Evolutionary conservation across 2,329 filamentous ascomycete genomes (phyloP).

Genomic region (Calonectria crousiana): DNA sequence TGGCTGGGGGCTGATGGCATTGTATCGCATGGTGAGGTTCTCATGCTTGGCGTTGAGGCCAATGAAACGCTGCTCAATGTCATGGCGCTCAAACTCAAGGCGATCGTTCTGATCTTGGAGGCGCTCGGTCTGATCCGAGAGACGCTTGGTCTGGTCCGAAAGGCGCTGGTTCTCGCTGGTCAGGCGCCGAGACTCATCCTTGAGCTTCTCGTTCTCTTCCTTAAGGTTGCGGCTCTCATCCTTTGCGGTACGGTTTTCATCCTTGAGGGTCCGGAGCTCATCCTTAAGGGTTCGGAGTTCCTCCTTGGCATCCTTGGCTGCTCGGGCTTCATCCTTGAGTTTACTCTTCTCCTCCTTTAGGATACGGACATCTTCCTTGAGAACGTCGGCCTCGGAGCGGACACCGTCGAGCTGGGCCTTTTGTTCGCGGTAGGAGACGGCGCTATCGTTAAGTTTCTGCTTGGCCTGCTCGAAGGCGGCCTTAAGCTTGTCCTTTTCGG

Average conservation of each 20-base stretch:
- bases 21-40: slow-evolving; percentile 46
- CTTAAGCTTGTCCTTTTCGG: slow-evolving; percentile 46
- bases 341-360: slow-evolving; percentile 24
- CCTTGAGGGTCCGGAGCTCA: slow-evolving; percentile 42
- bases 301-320: slow-evolving; percentile 25
- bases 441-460: slow-evolving; percentile 46
- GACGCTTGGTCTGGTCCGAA: slow-evolving; percentile 39
- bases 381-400: slow-evolving; percentile 41
- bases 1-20: slow-evolving; percentile 40
- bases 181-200: slow-evolving; percentile 32
- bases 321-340: slow-evolving; percentile 23
- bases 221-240: slow-evolving; percentile 43
- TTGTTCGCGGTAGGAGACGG: slow-evolving; percentile 19
- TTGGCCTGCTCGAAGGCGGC: slow-evolving; percentile 43
- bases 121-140: slow-evolving; percentile 9
- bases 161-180: slow-evolving; percentile 28
- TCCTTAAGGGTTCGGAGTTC: slow-evolving; percentile 42
- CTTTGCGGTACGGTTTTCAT: slow-evolving; percentile 42
- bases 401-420: slow-evolving; percentile 43
- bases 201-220: slow-evolving; percentile 42
- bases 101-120: slow-evolving; percentile 42
- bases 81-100: slow-evolving; percentile 46
- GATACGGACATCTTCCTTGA: slow-evolving; percentile 32
- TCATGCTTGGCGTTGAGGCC: slow-evolving; percentile 46
- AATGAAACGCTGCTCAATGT: slow-evolving; percentile 42